Percentiles rank a stretch among this genome's conserved stretches.
Evolutionary conservation across 2,329 filamentous ascomycete genomes (phyloP).

Genomic region (Calonectria leucothoes): DNA sequence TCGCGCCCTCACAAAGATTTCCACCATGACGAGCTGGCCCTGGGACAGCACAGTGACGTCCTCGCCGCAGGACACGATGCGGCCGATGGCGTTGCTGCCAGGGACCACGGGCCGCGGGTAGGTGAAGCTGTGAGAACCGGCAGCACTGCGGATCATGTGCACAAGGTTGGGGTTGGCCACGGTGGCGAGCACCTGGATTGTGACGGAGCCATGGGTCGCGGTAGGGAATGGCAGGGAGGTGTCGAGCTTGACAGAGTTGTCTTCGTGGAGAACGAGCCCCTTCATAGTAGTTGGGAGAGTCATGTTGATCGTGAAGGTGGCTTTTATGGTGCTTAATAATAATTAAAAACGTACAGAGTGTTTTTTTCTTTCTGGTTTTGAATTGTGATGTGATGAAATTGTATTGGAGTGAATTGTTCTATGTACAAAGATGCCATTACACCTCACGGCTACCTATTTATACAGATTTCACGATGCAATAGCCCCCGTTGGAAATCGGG

Average conservation of each 20-base stretch:
- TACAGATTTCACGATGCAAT: not conserved
- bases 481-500: not conserved
- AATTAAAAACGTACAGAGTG: not conserved
- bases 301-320: conserved; percentile 19
- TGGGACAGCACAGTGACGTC: conserved; percentile 46
- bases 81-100: conserved; percentile 49
- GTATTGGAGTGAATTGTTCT: not conserved
- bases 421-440: not conserved
- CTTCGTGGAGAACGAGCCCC: conserved; percentile 29
- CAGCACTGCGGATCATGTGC: conserved; percentile 26
- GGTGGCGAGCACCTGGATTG: conserved; percentile 38
- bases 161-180: conserved; percentile 42
- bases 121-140: conserved; percentile 24
- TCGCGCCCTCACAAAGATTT: conserved; percentile 44
- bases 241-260: conserved; percentile 24
- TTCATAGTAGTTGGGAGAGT: conserved; percentile 34
- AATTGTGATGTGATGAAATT: no score
- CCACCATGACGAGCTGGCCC: conserved; percentile 49
- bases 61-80: conserved; percentile 47
- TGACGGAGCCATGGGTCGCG: conserved; percentile 29
- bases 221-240: conserved; percentile 31
- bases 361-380: no score
- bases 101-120: conserved; percentile 46
- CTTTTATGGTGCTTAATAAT: not conserved
- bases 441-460: not conserved